Conservation (phyloP, 2,329 filamentous ascomycete genomes). For the Diplodia sapinea region DNA sequence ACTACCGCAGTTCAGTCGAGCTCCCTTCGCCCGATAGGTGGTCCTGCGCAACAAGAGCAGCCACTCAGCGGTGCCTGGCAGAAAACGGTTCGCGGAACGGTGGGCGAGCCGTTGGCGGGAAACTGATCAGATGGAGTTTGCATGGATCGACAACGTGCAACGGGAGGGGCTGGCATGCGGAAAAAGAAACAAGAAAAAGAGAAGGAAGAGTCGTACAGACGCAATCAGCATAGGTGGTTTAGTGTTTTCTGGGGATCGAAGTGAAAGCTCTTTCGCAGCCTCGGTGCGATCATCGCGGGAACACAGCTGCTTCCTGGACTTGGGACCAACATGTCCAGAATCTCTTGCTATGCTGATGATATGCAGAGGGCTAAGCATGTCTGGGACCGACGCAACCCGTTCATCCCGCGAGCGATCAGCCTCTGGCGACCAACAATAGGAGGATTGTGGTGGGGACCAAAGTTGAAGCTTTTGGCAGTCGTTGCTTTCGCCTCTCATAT, state of each 20-base stretch:
- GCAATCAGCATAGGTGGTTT: neutral
- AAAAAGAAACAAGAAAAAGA: neutral
- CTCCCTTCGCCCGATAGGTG: neutral
- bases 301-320: neutral
- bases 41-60: neutral
- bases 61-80: neutral
- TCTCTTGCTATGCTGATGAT: neutral
- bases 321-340: neutral
- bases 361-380: neutral
- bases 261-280: neutral
- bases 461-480: neutral
- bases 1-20: neutral
- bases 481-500: neutral
- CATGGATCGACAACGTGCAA: neutral
- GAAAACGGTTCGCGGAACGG: neutral
- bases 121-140: neutral
- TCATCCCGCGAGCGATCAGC: neutral
- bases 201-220: neutral
- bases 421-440: neutral
- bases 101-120: neutral
- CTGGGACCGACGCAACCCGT: neutral
- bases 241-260: neutral
- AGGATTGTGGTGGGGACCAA: neutral
- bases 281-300: neutral
- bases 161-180: neutral